Evolutionary conservation across 2,329 filamentous ascomycete species (phyloP).

Genomic region (Colletotrichum sp.): DNA sequence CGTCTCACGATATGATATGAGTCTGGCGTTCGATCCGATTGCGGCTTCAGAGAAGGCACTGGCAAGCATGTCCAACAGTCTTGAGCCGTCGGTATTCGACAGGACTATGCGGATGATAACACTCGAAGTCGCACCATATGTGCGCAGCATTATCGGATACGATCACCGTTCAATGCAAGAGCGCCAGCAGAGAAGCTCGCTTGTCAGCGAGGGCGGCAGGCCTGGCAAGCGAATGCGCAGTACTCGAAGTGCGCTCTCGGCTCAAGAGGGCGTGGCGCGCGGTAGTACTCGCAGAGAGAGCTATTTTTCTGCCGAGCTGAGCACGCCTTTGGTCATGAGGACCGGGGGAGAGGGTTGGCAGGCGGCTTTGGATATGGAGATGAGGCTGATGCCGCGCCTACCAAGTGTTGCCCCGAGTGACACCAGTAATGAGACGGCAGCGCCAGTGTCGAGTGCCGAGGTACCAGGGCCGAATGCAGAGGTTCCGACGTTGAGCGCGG

Average conservation of each 20-base stretch:
- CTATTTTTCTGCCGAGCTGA: slow-evolving; percentile 71
- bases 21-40: slow-evolving; percentile 66
- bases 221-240: slow-evolving; percentile 63
- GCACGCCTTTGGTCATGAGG: slow-evolving; percentile 66
- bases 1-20: slow-evolving; percentile 58
- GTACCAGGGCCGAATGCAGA: neutral
- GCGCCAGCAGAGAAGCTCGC: slow-evolving; percentile 60
- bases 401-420: neutral
- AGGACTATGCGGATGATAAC: slow-evolving; percentile 69
- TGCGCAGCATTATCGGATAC: slow-evolving; percentile 83
- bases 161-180: slow-evolving; percentile 75
- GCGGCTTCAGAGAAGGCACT: slow-evolving; percentile 53
- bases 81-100: slow-evolving; percentile 79
- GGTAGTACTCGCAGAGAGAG: slow-evolving; percentile 70
- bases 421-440: neutral
- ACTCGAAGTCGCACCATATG: slow-evolving; percentile 84
- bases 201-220: slow-evolving; percentile 64
- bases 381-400: neutral
- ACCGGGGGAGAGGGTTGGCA: slow-evolving; percentile 60
- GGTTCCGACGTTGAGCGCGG: neutral
- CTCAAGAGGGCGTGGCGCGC: slow-evolving; percentile 76
- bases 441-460: neutral
- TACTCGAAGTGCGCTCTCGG: slow-evolving; percentile 77
- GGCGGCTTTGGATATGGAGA: slow-evolving; percentile 22
- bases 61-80: slow-evolving; percentile 38